Evolutionary conservation across 2,329 filamentous ascomycete species (phyloP).

Genomic region (Fusarium paranaense): DNA sequence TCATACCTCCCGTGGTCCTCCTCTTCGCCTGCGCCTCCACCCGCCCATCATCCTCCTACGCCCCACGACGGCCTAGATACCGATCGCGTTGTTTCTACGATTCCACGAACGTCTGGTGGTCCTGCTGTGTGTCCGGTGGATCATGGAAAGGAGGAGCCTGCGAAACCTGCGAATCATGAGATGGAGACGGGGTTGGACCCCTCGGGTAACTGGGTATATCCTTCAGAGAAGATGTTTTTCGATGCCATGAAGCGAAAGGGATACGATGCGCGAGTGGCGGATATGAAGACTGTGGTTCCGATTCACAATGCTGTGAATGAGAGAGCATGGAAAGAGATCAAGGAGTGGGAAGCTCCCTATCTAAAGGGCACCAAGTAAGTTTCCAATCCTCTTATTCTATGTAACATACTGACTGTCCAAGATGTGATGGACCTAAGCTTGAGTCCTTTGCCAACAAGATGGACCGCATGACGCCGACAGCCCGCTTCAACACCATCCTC

Average conservation of each 20-base stretch:
- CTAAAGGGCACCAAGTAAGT: constrained; percentile 66
- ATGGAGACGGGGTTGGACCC: constrained; percentile 78
- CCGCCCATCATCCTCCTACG: constrained; percentile 13
- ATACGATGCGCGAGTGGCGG: constrained; percentile 74
- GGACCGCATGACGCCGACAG: constrained; percentile 80
- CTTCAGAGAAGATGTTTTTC: constrained; percentile 97
- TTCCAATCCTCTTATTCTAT: accelerated
- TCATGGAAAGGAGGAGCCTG: constrained; percentile 45
- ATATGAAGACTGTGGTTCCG: constrained; percentile 93
- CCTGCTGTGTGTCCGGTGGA: constrained; percentile 54
- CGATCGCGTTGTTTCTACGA: constrained; percentile 81
- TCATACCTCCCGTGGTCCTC: constrained; percentile 57
- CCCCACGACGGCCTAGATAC: constrained; percentile 63
- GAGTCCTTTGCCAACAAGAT: constrained; percentile 84
- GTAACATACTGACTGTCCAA: constrained; percentile 28
- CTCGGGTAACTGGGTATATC: constrained; percentile 96
- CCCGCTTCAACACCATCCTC: constrained; percentile 82
- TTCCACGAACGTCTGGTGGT: constrained; percentile 70
- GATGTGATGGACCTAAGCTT: constrained; percentile 80
- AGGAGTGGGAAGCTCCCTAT: constrained; percentile 84
- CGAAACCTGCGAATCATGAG: constrained; percentile 75
- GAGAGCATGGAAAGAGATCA: constrained; percentile 92
- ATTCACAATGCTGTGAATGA: constrained; percentile 99
- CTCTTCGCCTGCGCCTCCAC: constrained; percentile 38
- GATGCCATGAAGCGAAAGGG: constrained; percentile 95